Conservation (phyloP, 768 basidiomycete species). For the Strobilomyces confusus region DNA sequence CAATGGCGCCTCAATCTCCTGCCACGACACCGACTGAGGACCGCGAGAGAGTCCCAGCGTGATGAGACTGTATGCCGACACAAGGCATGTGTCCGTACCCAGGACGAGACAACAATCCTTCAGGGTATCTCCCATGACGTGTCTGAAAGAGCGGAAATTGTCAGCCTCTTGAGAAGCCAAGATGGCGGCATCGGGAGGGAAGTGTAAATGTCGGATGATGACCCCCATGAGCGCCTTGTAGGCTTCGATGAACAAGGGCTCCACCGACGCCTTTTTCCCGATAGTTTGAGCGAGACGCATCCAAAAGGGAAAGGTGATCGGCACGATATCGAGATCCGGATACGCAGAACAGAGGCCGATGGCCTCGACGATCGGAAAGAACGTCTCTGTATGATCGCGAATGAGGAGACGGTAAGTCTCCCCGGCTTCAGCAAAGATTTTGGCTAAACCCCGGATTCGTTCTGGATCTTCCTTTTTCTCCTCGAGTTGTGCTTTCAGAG, state of each 20-base stretch:
- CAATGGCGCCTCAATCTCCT: slow-evolving; percentile 94
- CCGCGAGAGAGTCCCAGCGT: slow-evolving; percentile 64
- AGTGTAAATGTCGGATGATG: slow-evolving; percentile 88
- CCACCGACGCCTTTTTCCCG: slow-evolving; percentile 66
- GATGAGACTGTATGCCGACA: slow-evolving; percentile 78
- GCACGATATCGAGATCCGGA: slow-evolving; percentile 91
- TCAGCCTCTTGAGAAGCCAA: slow-evolving; percentile 84
- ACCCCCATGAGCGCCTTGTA: slow-evolving; percentile 81
- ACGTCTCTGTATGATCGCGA: slow-evolving; percentile 84
- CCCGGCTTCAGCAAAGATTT: slow-evolving; percentile 95
- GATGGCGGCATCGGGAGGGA: slow-evolving; percentile 67
- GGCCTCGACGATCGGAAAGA: slow-evolving; percentile 93
- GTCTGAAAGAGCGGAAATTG: slow-evolving; percentile 90
- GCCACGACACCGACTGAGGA: slow-evolving; percentile 70
- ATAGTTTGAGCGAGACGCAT: slow-evolving; percentile 91
- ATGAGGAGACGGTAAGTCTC: slow-evolving; percentile 91
- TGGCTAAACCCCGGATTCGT: slow-evolving; percentile 82
- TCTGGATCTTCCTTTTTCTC: slow-evolving; percentile 75
- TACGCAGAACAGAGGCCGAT: slow-evolving; percentile 92
- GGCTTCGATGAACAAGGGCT: slow-evolving; percentile 76
- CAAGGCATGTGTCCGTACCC: slow-evolving; percentile 78
- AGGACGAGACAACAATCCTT: slow-evolving; percentile 98
- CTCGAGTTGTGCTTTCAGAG: slow-evolving; percentile 58
- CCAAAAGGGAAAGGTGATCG: slow-evolving; percentile 98
- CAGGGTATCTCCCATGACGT: slow-evolving; percentile 98